These are phyloP conservation scores for Clonostachys rosea DNA, from an alignment of 2,329 filamentous ascomycete genomes.

Conservation along the genomic window DNA sequence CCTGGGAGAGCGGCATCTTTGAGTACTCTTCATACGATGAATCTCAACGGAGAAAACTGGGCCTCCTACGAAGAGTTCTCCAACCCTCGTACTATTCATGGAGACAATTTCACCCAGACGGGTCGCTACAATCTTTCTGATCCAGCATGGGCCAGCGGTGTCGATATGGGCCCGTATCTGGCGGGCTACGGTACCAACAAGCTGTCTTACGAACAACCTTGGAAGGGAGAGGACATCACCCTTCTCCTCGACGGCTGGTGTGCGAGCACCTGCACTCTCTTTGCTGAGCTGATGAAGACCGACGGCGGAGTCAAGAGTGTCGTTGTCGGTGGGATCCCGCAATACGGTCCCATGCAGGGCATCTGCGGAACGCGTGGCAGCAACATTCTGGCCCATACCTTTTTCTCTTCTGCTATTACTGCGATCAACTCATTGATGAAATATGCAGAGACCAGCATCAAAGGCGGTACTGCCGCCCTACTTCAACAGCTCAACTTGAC, in stretches of 20 bases:
- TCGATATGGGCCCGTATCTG: slow-evolving; percentile 25
- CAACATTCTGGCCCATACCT: slow-evolving; percentile 22
- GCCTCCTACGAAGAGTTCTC: background rate
- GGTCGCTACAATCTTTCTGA: slow-evolving; percentile 1
- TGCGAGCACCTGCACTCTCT: slow-evolving; percentile 54
- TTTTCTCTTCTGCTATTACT: slow-evolving; percentile 5
- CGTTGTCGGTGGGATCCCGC: slow-evolving; percentile 51
- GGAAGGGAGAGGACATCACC: slow-evolving; percentile 30
- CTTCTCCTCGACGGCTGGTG: slow-evolving; percentile 52
- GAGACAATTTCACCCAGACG: background rate
- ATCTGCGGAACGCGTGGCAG: slow-evolving; percentile 55
- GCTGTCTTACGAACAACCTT: slow-evolving; percentile 10
- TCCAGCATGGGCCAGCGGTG: slow-evolving; percentile 28
- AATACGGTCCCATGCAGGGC: slow-evolving; percentile 44
- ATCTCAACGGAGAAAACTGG: background rate
- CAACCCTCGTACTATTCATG: background rate
- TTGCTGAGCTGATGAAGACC: slow-evolving; percentile 48
- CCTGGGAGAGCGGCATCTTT: too few species aligned
- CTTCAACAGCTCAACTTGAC: background rate
- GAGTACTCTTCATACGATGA: too few species aligned
- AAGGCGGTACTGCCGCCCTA: too few species aligned
- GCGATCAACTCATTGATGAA: background rate
- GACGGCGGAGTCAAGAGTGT: slow-evolving; percentile 50
- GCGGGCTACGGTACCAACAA: slow-evolving; percentile 31
- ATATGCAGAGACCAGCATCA: slow-evolving; percentile 7